Base-by-base conservation (phyloP, 306 rosid species). In the Alnus rubra region DNA sequence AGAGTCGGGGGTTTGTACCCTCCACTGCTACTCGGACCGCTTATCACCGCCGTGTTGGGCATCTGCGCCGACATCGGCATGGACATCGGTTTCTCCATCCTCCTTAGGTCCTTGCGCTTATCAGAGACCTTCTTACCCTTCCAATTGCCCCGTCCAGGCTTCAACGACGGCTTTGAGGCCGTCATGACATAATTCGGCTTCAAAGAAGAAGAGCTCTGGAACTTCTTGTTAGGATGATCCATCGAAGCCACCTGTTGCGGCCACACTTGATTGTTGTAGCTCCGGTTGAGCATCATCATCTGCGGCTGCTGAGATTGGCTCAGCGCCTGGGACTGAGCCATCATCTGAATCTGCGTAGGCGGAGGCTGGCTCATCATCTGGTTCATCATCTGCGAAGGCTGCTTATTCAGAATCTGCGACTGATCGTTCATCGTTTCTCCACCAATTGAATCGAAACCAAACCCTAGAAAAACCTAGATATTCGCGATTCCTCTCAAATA, bases 1-100 rank as follows among this genome's bases (percentile, higher is more conserved):
- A 92, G 91, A 74, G 93, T 83, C 4, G 97, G 97, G 15, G 97
- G 97, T 73, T 79, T 87, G 64, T 91, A 94, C 2, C 82, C 77
- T 35, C 75, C 85, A 56, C 35, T 44, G 23, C 81, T 75, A 54
- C 76, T 75, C 60, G 73, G 87, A 59, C 87, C 85, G 54, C 37
- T 62, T 19, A 81, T 51, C 51, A 23, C 65, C 37, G 1, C 82
- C 18, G 65, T 59, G 16, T 59, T 59, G 2, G 35, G 65, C 65
- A 58, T 55, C 62, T 30, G 64, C 64, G 23, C n/a, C 35, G 37
- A 11, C 65, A 59, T 19, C 7, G 80, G 10, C 80, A 52, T 75
- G 23, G 86, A 71, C 44, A 75, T 55, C n/a, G 79, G 83, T 42
- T 82, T 88, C 0, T 88, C 98, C 83, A 83, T 78, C 82, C 97